Evolutionary conservation across 257 asterid genomes (phyloP), one percentile per base, ranked within the genome.

Genomic region (Nicotiana undulata): DNA sequence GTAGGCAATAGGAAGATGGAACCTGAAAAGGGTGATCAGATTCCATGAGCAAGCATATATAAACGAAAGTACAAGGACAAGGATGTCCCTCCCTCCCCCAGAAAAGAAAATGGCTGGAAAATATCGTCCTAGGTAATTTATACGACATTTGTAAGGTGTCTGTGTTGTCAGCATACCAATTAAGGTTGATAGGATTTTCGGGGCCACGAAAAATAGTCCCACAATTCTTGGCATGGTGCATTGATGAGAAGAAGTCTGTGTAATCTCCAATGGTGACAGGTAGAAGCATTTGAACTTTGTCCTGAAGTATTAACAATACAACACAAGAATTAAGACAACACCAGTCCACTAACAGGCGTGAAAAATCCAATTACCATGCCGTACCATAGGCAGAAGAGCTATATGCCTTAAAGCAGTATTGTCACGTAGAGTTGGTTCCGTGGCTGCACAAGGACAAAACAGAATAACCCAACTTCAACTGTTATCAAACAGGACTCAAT

Each of bases 1-100:
- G 88, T 95, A 95, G 60, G 97, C 99, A 80, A 92, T 93, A 80
- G 99, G 99, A 89, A 95, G 87, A 87, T 92, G 93, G 89, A 88
- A 95, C 99, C 98, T 95, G 94, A 78, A 83, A 60, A 79, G 75
- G 17, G 80, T 55, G 34, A 55, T 24, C 24, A 29, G n/a, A 22
- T 51, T 46, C 68, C 67, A 37, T 72, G 17, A 52, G 9, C 37
- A 60, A 68, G 80, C 64, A 34, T 20, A 74, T 63, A 18, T 8
- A 53, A 16, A 8, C 49, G 7, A 75, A 80, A 63, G 74, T 55
- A 16, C 10, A 0, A 24, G n/a, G 56, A 72, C 4, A 16, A 15
- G 44, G 5, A 74, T 7, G 22, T 0, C 12, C 0, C 4, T 3
- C 3, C 9, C n/a, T 9, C 3, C 9, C 49, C 3, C 3, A 40